Percentiles rank a stretch among this genome's conserved stretches.
phyloP scores from a whole-genome alignment of 1,139 yeast species.

The Yamadazyma membranifaciens region DNA sequence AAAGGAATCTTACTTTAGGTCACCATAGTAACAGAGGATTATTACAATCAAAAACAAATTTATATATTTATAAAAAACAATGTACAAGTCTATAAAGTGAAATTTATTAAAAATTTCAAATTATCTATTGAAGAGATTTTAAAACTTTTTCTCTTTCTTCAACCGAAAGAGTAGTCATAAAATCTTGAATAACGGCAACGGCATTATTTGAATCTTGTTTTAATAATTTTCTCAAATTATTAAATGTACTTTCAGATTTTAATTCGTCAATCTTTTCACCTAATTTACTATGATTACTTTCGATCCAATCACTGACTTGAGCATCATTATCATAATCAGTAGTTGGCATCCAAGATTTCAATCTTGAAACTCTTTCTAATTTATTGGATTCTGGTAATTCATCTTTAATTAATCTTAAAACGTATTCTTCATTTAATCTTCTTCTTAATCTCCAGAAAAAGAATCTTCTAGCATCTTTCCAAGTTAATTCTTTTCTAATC shows the following conservation, averaged over 20 bases:
- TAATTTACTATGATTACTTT: constrained; percentile 66
- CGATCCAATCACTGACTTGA: constrained; percentile 84
- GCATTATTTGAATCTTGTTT: constrained; percentile 56
- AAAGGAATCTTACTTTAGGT: too few relatives aligned
- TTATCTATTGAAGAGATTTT: constrained; percentile 20
- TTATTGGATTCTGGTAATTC: constrained; percentile 62
- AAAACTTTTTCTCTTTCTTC: constrained; percentile 58
- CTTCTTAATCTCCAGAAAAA: constrained; percentile 99
- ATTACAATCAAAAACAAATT: not conserved
- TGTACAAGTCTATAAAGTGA: not conserved
- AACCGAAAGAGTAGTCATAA: constrained; percentile 54
- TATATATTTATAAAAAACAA: not conserved
- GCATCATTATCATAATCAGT: constrained; percentile 71
- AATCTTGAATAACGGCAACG: constrained; percentile 59
- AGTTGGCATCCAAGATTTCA: constrained; percentile 84
- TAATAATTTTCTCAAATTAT: constrained; percentile 58
- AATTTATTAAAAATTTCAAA: not conserved
- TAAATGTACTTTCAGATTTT: constrained; percentile 63
- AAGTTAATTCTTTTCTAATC: constrained; percentile 78
- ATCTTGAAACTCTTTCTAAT: constrained; percentile 80
- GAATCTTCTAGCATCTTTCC: constrained; percentile 88
- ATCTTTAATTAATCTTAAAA: constrained; percentile 70
- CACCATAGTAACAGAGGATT: too few relatives aligned
- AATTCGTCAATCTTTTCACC: constrained; percentile 62
- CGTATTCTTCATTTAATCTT: constrained; percentile 89